These are phyloP conservation scores for Tephrocybe sp. DNA, from an alignment of 768 basidiomycete species.

Conservation along the genomic window DNA sequence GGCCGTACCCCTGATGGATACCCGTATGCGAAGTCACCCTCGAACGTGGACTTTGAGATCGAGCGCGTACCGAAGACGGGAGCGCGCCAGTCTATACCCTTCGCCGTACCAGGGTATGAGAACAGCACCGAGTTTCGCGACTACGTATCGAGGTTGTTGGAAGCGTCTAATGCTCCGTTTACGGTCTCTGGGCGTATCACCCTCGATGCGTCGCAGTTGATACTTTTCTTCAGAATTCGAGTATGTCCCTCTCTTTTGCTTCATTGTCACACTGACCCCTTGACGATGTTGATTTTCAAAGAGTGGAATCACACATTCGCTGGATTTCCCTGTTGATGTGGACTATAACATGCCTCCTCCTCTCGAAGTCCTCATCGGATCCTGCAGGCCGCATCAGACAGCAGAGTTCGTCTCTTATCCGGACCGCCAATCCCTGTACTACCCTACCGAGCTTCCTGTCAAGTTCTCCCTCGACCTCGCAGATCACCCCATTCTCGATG, in stretches of 20 bases:
- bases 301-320: constrained; percentile 78
- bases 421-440: constrained; percentile 68
- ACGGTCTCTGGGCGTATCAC: constrained; percentile 69
- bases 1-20: constrained; percentile 24
- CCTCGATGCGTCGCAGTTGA: constrained; percentile 63
- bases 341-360: constrained; percentile 75
- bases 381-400: constrained; percentile 67
- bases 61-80: constrained; percentile 49
- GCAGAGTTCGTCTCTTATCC: constrained; percentile 52
- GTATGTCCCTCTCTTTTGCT: constrained; percentile 33
- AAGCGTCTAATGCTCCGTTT: constrained; percentile 61
- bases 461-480: constrained; percentile 78
- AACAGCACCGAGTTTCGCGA: constrained; percentile 55
- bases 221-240: constrained; percentile 80
- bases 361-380: constrained; percentile 73
- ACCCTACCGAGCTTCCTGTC: constrained; percentile 69
- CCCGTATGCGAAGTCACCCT: constrained; percentile 37
- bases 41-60: constrained; percentile 61
- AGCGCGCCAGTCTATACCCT: constrained; percentile 27
- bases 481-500: constrained; percentile 81
- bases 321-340: constrained; percentile 81
- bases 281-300: constrained; percentile 26
- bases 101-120: constrained; percentile 34
- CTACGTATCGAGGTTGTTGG: constrained; percentile 54
- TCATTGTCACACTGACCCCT: not conserved